Evolutionary conservation across 2,329 filamentous ascomycete species (phyloP).

Genomic region (Coniosporium tulheliwenetii): DNA sequence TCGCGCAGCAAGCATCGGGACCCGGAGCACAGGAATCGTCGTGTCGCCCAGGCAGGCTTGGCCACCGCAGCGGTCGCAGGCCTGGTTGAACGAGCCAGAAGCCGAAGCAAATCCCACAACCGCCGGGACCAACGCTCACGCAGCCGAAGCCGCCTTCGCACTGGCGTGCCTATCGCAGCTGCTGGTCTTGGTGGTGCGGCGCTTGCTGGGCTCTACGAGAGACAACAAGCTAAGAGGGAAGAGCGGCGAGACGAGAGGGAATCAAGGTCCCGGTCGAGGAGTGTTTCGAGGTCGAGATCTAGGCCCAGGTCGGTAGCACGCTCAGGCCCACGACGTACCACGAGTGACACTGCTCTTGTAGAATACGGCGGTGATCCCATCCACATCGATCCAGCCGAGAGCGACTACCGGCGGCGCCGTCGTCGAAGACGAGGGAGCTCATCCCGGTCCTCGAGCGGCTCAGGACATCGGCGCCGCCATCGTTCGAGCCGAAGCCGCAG

Average conservation of each 20-base stretch:
- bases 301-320: constrained; percentile 28
- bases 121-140: constrained; percentile 30
- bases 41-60: constrained; percentile 45
- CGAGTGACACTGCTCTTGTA: constrained; percentile 38
- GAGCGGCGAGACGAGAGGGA: constrained; percentile 21
- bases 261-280: constrained; percentile 3
- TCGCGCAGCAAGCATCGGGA: constrained; percentile 21
- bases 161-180: constrained; percentile 43
- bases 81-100: constrained; percentile 34
- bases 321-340: constrained; percentile 27
- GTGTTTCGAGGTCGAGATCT: constrained; percentile 14
- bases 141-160: constrained; percentile 38
- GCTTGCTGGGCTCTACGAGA: constrained; percentile 46
- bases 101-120: constrained; percentile 40
- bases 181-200: constrained; percentile 46
- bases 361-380: constrained; percentile 50
- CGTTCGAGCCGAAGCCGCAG: constrained; percentile 13
- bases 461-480: constrained; percentile 17
- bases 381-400: constrained; percentile 33
- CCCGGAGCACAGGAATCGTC: constrained; percentile 38
- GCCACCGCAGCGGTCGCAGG: constrained; percentile 47
- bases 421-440: constrained; percentile 27
- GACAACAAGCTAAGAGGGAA: constrained; percentile 43
- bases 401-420: constrained; percentile 24
- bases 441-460: constrained; percentile 19